Evolutionary conservation across 768 basidiomycete genomes (phyloP).

Genomic region (Tulasnella sp.): DNA sequence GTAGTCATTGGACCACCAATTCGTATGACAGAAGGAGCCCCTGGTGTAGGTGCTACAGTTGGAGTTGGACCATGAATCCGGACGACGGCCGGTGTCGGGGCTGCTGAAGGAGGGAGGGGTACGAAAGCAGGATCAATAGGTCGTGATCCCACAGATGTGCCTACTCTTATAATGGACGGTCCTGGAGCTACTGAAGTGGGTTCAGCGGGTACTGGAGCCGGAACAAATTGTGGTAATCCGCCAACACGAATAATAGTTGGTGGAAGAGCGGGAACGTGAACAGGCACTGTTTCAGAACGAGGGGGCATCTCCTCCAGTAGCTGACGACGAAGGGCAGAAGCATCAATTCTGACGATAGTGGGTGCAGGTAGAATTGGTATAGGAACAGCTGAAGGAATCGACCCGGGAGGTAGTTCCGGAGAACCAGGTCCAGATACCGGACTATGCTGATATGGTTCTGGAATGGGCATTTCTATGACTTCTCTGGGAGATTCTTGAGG

Average conservation of each 20-base stretch:
- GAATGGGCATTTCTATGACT: too few relatives aligned
- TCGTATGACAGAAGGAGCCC: slow-evolving; percentile 7
- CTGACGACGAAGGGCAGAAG: background rate
- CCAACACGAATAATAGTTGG: slow-evolving; percentile 10
- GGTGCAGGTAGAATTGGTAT: background rate
- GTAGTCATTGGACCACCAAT: too few relatives aligned
- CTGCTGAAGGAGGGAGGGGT: background rate
- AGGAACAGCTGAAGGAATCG: too few relatives aligned
- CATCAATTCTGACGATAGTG: slow-evolving; percentile 7
- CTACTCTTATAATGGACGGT: slow-evolving; percentile 8
- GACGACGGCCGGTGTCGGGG: slow-evolving; percentile 11
- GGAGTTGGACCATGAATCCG: slow-evolving; percentile 5
- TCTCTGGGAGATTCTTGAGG: too few relatives aligned
- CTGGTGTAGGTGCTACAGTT: too few relatives aligned
- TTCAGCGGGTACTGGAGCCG: background rate
- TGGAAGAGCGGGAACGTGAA: background rate
- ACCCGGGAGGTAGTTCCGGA: too few relatives aligned
- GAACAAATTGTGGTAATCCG: too few relatives aligned
- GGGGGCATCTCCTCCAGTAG: too few relatives aligned
- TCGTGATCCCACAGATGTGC: slow-evolving; percentile 3
- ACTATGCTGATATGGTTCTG: too few relatives aligned
- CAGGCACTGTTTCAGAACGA: background rate
- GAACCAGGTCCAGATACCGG: too few relatives aligned
- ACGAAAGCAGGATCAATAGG: background rate
- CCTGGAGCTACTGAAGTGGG: too few relatives aligned